phyloP scores from a whole-genome alignment of 768 basidiomycete species.

The Mycena filopes region DNA sequence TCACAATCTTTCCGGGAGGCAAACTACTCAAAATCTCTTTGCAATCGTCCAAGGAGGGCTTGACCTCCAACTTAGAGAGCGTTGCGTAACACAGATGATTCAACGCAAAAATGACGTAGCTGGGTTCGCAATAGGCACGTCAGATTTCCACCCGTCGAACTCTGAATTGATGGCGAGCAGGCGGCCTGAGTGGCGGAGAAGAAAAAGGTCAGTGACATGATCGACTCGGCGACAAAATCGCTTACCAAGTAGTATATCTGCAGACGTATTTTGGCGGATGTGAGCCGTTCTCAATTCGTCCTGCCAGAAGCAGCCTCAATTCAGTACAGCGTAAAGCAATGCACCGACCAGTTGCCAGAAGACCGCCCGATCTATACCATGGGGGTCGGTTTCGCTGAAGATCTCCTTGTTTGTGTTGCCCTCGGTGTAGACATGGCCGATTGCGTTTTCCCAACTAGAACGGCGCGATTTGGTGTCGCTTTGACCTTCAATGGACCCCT shows the following conservation, averaged over 20 bases:
- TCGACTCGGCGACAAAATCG: slow-evolving; percentile 1
- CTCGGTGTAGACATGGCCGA: slow-evolving; percentile 97
- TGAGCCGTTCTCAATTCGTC: slow-evolving; percentile 48
- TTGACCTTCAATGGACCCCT: slow-evolving; percentile 84
- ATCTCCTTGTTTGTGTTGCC: slow-evolving; percentile 90
- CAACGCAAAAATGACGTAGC: slow-evolving; percentile 78
- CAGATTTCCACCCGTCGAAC: too few species aligned
- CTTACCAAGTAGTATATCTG: slow-evolving; percentile 11
- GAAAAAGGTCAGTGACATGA: slow-evolving; percentile 72
- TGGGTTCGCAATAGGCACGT: slow-evolving; percentile 85
- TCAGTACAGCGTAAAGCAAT: slow-evolving; percentile 76
- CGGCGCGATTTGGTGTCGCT: slow-evolving; percentile 91
- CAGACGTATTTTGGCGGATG: slow-evolving; percentile 90
- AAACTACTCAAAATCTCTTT: slow-evolving; percentile 82
- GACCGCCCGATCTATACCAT: slow-evolving; percentile 92
- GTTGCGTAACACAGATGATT: slow-evolving; percentile 86
- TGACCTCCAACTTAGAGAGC: slow-evolving; percentile 73
- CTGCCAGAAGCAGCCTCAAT: background rate
- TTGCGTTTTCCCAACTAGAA: slow-evolving; percentile 93
- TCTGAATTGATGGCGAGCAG: background rate
- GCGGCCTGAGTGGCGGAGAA: slow-evolving; percentile 89
- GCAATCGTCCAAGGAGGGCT: slow-evolving; percentile 94
- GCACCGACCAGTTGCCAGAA: slow-evolving; percentile 79
- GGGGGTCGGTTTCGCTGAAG: slow-evolving; percentile 95
- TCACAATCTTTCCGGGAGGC: slow-evolving; percentile 75